phyloP scores from a whole-genome alignment of 163 green algal species.

The Trebouxia gelatinosa region DNA sequence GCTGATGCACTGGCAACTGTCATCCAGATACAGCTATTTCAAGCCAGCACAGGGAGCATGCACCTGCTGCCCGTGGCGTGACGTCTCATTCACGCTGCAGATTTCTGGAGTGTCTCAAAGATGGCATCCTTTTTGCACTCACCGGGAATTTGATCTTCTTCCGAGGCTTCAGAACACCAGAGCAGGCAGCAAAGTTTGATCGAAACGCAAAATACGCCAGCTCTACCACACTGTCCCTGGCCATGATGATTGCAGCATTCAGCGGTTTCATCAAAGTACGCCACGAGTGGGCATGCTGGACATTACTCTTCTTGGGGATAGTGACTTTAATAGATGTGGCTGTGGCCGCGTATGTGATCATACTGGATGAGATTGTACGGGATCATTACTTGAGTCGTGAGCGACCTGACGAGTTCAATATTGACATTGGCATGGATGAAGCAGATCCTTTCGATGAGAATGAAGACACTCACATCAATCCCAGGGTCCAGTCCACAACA shows the following conservation, averaged over 20 bases:
- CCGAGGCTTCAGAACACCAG: conserved; percentile 22
- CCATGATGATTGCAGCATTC: neutral
- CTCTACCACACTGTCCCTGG: conserved; percentile 10
- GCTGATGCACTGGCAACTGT: too few species aligned
- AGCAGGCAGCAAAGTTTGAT: conserved; percentile 17
- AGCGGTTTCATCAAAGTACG: neutral
- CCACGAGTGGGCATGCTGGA: neutral
- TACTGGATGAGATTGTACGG: conserved; percentile 23
- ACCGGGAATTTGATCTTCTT: conserved; percentile 19
- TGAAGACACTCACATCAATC: conserved; percentile 13
- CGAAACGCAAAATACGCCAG: conserved; percentile 17
- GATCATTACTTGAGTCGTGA: conserved; percentile 23
- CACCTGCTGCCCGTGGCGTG: too few species aligned
- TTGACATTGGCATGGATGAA: conserved; percentile 30
- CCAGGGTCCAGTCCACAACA: neutral
- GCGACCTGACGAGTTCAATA: conserved; percentile 21
- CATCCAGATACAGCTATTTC: too few species aligned
- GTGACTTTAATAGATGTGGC: neutral
- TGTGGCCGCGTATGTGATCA: neutral
- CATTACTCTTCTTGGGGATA: conserved; percentile 8
- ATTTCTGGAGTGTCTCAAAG: conserved; percentile 5
- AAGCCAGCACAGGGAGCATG: too few species aligned
- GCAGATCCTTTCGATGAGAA: conserved; percentile 26
- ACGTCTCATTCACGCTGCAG: neutral
- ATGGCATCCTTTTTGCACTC: neutral